Conservation (phyloP, 139 green algal species). For the Chlorella sp. region DNA sequence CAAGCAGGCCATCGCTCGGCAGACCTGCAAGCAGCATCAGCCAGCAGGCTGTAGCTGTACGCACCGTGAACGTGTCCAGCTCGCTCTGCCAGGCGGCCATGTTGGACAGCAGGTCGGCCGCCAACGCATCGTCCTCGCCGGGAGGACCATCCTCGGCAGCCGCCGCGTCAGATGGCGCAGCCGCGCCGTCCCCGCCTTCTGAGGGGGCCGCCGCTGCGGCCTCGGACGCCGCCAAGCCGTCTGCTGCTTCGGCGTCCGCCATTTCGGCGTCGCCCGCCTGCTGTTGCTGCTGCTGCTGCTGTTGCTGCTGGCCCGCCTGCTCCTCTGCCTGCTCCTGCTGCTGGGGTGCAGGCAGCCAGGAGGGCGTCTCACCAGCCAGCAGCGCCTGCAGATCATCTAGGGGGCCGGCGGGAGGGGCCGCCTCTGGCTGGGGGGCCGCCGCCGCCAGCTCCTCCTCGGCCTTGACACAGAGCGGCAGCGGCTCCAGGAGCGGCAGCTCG, state of each 20-base stretch:
- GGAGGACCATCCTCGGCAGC: background rate
- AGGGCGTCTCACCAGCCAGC: no score
- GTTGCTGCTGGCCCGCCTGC: background rate
- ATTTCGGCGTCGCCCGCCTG: background rate
- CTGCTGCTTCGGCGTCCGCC: no score
- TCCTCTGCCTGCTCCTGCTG: background rate
- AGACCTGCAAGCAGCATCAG: no score
- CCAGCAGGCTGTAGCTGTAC: no score
- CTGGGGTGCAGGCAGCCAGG: background rate
- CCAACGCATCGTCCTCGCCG: constrained; percentile 21
- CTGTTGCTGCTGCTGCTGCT: background rate
- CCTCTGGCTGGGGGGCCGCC: no score
- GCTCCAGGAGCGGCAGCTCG: no score
- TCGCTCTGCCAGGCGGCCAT: constrained; percentile 27
- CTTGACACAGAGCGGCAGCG: no score
- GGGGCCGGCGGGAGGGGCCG: no score
- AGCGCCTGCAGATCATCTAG: no score
- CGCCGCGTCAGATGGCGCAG: background rate
- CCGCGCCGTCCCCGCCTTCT: background rate
- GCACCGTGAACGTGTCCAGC: constrained; percentile 16
- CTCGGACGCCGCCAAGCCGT: background rate
- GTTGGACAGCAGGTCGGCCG: constrained; percentile 35
- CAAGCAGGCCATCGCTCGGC: no score
- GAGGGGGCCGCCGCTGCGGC: background rate
- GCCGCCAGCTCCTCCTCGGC: no score